Conservation (phyloP, 305 asterid species). For the Solanum aculeatissimum region DNA sequence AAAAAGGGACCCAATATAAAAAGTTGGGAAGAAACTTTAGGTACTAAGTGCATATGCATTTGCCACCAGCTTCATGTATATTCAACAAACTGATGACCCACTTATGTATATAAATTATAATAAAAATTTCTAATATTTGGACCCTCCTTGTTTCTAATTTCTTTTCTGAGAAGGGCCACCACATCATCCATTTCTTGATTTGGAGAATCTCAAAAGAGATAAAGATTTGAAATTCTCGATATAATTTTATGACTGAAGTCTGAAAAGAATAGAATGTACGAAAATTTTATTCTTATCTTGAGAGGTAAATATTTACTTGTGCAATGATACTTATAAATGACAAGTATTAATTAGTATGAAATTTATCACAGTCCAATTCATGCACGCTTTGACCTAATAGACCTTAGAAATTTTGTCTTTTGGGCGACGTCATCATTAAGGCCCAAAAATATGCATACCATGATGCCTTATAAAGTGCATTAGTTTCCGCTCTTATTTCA, state of each 20-base stretch:
- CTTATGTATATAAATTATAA: not conserved
- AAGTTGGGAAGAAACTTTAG: not conserved
- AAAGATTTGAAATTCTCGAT: not conserved
- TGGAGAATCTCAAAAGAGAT: not conserved
- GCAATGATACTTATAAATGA: not conserved
- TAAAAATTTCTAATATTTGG: not conserved
- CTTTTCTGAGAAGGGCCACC: not conserved
- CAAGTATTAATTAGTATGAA: not conserved
- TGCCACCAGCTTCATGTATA: not conserved
- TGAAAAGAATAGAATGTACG: not conserved
- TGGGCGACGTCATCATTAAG: not conserved
- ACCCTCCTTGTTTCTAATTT: not conserved
- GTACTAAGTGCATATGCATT: not conserved
- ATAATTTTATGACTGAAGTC: accelerated
- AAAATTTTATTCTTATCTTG: accelerated
- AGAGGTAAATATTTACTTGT: not conserved
- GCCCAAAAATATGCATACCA: not conserved
- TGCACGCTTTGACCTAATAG: not conserved
- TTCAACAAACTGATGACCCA: not conserved
- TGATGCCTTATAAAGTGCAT: not conserved
- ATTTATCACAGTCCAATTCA: not conserved
- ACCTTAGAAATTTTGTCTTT: not conserved
- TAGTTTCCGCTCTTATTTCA: too few species aligned
- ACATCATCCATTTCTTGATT: not conserved
- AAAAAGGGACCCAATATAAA: not conserved